Evolutionary conservation across 73 alveolate genomes (phyloP).

Genomic region (Paramecium tetraurelia): DNA sequence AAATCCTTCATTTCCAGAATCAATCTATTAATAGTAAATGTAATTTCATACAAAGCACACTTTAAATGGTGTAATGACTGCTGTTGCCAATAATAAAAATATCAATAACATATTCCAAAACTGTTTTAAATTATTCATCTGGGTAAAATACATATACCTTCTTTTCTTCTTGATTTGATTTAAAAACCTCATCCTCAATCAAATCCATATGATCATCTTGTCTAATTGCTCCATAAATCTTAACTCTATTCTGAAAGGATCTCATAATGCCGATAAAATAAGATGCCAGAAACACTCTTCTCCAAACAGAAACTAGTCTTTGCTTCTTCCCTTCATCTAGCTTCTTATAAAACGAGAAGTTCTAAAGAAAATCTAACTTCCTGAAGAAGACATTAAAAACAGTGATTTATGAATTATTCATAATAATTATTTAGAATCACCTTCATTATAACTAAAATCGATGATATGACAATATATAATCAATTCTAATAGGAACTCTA

Average conservation of each 20-base stretch:
- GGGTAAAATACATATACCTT: constrained; percentile 63
- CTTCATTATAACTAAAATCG: neutral
- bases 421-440: neutral
- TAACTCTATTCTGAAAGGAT: constrained; percentile 28
- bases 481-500: constrained; percentile 30
- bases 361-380: neutral
- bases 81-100: constrained; percentile 63
- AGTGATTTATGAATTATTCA: neutral
- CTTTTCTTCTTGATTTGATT: constrained; percentile 38
- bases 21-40: neutral
- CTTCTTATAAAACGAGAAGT: neutral
- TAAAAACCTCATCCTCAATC: neutral
- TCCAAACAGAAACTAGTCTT: neutral
- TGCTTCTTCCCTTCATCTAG: neutral
- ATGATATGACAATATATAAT: neutral
- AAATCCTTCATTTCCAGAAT: neutral
- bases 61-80: constrained; percentile 72
- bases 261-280: constrained; percentile 32
- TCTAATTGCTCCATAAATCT: constrained; percentile 24
- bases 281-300: neutral
- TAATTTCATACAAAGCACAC: constrained; percentile 60
- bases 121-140: constrained; percentile 58
- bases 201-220: constrained; percentile 38
- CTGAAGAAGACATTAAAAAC: constrained; percentile 24
- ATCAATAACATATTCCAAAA: constrained; percentile 68